Conservation (phyloP, 163 green algal species). For the Smithsoniella earleae region DNA sequence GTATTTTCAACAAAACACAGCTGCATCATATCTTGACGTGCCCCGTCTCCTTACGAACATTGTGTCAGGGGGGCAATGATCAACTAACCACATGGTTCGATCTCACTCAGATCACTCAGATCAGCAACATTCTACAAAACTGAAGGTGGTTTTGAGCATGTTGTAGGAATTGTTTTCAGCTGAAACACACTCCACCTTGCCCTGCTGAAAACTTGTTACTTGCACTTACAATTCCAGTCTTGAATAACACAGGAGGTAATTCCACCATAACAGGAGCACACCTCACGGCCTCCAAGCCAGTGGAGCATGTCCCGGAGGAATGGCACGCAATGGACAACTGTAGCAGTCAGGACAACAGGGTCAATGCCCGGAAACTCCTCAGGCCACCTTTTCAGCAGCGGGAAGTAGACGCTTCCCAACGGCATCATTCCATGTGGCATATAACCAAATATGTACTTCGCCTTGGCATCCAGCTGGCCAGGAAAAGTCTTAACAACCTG, state of each 20-base stretch:
- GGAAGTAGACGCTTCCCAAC: not conserved
- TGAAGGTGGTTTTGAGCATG: no score
- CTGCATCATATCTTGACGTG: no score
- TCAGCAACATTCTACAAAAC: not conserved
- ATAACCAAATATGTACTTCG: conserved; percentile 19
- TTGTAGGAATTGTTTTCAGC: no score
- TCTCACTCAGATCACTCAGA: not conserved
- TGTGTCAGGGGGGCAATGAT: not conserved
- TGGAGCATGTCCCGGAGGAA: not conserved
- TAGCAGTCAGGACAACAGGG: conserved; percentile 1
- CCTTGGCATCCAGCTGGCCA: not conserved
- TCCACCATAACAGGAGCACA: no score
- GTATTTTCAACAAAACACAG: no score
- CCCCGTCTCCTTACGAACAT: no score
- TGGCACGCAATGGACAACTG: conserved; percentile 3
- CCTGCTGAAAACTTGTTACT: no score
- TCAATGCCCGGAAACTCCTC: not conserved
- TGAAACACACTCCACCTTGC: no score
- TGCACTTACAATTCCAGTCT: no score
- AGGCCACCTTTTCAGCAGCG: not conserved
- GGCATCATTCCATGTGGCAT: conserved; percentile 7
- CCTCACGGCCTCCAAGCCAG: conserved; percentile 7
- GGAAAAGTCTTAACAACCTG: not conserved
- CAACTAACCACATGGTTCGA: not conserved
- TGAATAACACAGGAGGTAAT: no score